A percentile compares a stretch with the other conserved stretches of the same genome.
Evolutionary conservation across 495 filamentous ascomycete species (phyloP).

Genomic region (Rhypophila decipiens): DNA sequence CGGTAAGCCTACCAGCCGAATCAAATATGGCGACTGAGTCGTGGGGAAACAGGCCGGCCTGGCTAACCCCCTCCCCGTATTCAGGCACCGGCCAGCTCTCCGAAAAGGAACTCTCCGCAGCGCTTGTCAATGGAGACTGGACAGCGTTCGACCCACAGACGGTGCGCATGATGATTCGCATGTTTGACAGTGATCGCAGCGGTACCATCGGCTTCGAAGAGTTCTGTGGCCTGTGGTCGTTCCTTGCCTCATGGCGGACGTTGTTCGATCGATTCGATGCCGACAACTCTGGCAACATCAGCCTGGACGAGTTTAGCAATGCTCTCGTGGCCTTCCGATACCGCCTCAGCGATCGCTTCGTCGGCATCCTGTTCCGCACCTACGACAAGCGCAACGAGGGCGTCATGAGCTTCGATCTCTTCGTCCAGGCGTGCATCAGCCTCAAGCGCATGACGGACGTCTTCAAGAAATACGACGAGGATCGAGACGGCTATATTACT

Average conservation of each 20-base stretch:
- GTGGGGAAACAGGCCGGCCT: background rate
- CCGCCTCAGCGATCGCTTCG: constrained; percentile 74
- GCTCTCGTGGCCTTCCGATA: constrained; percentile 94
- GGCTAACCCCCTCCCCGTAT: constrained; percentile 16
- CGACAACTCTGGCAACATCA: constrained; percentile 82
- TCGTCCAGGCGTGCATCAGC: constrained; percentile 94
- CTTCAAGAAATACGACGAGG: constrained; percentile 97
- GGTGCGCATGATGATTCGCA: constrained; percentile 96
- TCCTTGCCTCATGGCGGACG: constrained; percentile 85
- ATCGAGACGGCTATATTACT: constrained; percentile 87
- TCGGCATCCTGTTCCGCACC: constrained; percentile 67
- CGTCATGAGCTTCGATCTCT: constrained; percentile 91
- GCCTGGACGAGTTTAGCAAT: constrained; percentile 78
- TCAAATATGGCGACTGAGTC: background rate
- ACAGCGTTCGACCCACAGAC: constrained; percentile 93
- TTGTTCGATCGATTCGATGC: constrained; percentile 95
- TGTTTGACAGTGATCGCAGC: constrained; percentile 89
- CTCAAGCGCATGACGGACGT: constrained; percentile 98
- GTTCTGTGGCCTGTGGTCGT: constrained; percentile 92
- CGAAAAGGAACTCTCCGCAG: constrained; percentile 81
- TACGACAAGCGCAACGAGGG: constrained; percentile 54
- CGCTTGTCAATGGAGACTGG: constrained; percentile 95
- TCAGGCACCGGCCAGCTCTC: constrained; percentile 72
- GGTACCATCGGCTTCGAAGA: constrained; percentile 92
- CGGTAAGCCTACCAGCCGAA: constrained; percentile 47